phyloP scores from a whole-genome alignment of 129 eudicot species.

The Saussurea involucrata region DNA sequence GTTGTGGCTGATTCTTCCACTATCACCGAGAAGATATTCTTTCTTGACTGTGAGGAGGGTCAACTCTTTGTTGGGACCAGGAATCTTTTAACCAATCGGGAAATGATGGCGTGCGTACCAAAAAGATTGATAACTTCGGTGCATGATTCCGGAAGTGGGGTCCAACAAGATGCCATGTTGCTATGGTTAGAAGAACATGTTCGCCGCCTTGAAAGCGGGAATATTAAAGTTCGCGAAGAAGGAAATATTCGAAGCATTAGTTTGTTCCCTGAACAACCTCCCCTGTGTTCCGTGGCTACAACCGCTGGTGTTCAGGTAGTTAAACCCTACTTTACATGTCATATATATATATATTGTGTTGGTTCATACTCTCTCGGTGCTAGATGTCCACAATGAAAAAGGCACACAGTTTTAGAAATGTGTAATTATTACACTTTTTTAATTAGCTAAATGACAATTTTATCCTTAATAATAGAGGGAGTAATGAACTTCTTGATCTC shows the following conservation, averaged over 20 bases:
- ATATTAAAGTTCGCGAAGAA: constrained; percentile 54
- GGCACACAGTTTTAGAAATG: not conserved
- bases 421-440: not conserved
- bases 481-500: not conserved
- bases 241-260: constrained; percentile 46
- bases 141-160: constrained; percentile 32
- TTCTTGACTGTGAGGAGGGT: constrained; percentile 62
- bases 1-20: constrained; percentile 59
- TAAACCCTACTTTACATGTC: not conserved
- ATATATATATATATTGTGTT: no score
- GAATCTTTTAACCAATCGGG: constrained; percentile 44
- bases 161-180: constrained; percentile 69
- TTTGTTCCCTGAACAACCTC: constrained; percentile 63
- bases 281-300: constrained; percentile 60
- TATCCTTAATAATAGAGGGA: not conserved
- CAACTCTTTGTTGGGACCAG: constrained; percentile 83
- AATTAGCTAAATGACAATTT: not conserved
- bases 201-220: constrained; percentile 62
- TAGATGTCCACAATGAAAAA: not conserved
- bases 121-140: constrained; percentile 35
- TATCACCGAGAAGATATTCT: constrained; percentile 51
- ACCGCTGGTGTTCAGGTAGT: constrained; percentile 86
- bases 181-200: constrained; percentile 90
- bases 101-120: constrained; percentile 92
- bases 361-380: not conserved